A percentile compares a stretch with the other conserved stretches of the same genome.
Evolutionary conservation across 163 green algal genomes (phyloP).

Genomic region (Scenedesmus sp.): DNA sequence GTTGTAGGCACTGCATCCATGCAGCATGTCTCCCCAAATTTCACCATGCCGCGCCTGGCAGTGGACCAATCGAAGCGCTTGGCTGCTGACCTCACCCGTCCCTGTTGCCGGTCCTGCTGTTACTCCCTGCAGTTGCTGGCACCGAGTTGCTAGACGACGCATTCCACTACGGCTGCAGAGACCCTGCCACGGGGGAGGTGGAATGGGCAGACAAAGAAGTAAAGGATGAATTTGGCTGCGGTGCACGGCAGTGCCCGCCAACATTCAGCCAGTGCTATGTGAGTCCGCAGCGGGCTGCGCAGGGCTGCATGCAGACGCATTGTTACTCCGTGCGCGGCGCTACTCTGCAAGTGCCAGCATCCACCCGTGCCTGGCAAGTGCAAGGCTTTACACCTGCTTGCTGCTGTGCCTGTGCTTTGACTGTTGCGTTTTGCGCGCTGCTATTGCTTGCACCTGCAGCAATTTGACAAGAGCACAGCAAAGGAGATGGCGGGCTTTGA

Average conservation of each 20-base stretch:
- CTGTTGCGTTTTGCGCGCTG: not conserved
- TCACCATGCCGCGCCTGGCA: too few relatives aligned
- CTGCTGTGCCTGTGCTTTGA: not conserved
- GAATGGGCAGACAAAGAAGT: slow-evolving; percentile 42
- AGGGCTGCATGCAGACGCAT: not conserved
- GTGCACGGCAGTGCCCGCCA: slow-evolving; percentile 67
- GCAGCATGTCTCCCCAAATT: not conserved
- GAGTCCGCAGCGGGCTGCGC: not conserved
- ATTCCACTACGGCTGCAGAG: slow-evolving; percentile 62
- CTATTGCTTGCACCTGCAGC: not conserved
- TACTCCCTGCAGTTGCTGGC: slow-evolving; percentile 63
- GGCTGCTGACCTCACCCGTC: not conserved
- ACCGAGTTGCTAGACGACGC: slow-evolving; percentile 71
- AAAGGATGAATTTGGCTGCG: slow-evolving; percentile 75
- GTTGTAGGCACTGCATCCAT: not conserved
- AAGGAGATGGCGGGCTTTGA: slow-evolving; percentile 77
- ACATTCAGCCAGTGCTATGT: slow-evolving; percentile 59
- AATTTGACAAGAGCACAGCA: slow-evolving; percentile 19
- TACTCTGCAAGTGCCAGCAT: not conserved
- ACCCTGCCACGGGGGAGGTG: slow-evolving; percentile 11
- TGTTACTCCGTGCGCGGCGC: not conserved
- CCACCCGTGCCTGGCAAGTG: too few relatives aligned
- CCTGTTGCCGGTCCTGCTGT: not conserved
- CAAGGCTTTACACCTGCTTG: not conserved
- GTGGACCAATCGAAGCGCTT: not conserved